Conservation (phyloP, 2,329 filamentous ascomycete genomes). For the Colletotrichum euphorbiae region DNA sequence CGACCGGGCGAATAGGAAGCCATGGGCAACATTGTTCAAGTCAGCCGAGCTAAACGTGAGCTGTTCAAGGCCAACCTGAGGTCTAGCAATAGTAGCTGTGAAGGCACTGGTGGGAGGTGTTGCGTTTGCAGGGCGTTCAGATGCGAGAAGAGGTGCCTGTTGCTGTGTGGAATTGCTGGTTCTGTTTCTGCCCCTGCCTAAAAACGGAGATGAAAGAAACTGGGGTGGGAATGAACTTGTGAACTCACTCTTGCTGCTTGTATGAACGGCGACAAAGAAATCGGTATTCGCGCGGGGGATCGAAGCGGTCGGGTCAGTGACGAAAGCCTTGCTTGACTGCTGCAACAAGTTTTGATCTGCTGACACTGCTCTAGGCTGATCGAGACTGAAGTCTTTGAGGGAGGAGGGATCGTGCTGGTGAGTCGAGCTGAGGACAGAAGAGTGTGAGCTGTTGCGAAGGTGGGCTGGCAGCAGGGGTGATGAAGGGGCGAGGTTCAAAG, state of each 20-base stretch:
- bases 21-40: neutral
- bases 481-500: conserved; percentile 26
- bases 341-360: neutral
- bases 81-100: conserved; percentile 8
- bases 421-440: neutral
- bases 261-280: conserved; percentile 24
- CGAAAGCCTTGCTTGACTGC: neutral
- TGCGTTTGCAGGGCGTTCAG: conserved; percentile 16
- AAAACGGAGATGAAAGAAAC: neutral
- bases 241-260: conserved; percentile 4
- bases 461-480: conserved; percentile 29
- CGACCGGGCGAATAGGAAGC: neutral
- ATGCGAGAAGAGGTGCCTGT: neutral
- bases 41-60: neutral
- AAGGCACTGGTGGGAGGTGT: neutral
- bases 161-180: neutral
- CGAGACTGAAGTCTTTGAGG: conserved; percentile 8
- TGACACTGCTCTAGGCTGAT: neutral
- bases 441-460: conserved; percentile 16
- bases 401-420: neutral
- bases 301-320: neutral
- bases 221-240: neutral
- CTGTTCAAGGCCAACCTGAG: neutral
- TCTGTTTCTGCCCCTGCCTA: neutral
- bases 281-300: neutral